Conservation (phyloP, 352 stramenopile species). For the Globisporangium camurandrum region DNA sequence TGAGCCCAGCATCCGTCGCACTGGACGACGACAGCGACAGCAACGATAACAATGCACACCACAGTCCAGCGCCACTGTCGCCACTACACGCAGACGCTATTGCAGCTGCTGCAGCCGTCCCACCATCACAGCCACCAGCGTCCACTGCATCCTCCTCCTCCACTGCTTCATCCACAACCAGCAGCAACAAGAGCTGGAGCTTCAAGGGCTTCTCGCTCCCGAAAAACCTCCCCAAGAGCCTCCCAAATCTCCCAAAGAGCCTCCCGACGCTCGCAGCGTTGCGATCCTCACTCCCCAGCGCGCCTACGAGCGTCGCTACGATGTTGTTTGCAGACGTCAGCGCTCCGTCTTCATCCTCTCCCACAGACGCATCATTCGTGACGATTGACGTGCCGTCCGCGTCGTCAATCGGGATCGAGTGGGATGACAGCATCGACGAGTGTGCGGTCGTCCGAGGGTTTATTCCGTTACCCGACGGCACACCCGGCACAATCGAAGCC, state of each 20-base stretch:
- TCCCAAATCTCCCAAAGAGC: slow-evolving; percentile 2
- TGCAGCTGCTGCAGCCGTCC: background rate
- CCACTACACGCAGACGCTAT: background rate
- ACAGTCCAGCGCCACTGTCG: background rate
- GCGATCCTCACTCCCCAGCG: slow-evolving; percentile 1
- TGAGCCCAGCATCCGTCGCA: slow-evolving; percentile 10
- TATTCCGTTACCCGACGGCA: slow-evolving; percentile 38
- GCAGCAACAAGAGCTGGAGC: slow-evolving; percentile 10
- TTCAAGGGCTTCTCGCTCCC: slow-evolving; percentile 11
- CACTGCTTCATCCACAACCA: background rate
- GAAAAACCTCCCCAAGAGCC: slow-evolving; percentile 3
- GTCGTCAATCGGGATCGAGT: slow-evolving; percentile 46
- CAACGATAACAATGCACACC: background rate
- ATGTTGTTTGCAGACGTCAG: slow-evolving; percentile 14
- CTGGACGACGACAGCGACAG: background rate
- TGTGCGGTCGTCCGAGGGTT: slow-evolving; percentile 58
- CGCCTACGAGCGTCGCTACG: slow-evolving; percentile 3
- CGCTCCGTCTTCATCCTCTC: too few species aligned
- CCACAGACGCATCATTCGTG: too few species aligned
- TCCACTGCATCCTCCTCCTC: background rate
- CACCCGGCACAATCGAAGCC: slow-evolving; percentile 30
- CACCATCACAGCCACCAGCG: background rate
- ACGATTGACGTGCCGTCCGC: slow-evolving; percentile 37
- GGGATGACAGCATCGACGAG: slow-evolving; percentile 28
- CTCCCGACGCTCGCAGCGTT: slow-evolving; percentile 4